Percentiles rank a stretch among this genome's conserved stretches.
These are phyloP conservation scores for Neurospora africana DNA, from an alignment of 495 filamentous ascomycete genomes.

Conservation along the genomic window DNA sequence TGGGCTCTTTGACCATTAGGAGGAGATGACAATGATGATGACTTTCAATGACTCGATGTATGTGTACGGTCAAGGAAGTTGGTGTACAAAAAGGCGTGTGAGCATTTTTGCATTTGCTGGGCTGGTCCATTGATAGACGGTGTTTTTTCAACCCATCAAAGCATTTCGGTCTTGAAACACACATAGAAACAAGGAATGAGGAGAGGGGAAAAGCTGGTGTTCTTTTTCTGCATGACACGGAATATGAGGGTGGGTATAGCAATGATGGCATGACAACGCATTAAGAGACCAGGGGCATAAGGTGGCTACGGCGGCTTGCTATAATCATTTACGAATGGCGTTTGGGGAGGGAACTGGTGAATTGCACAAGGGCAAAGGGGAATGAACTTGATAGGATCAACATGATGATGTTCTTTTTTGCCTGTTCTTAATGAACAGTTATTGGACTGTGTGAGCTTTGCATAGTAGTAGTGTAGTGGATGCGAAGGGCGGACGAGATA, in stretches of 20 bases:
- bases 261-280: background rate
- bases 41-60: background rate
- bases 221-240: background rate
- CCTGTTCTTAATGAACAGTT: background rate
- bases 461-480: background rate
- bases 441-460: background rate
- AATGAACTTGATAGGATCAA: background rate
- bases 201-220: background rate
- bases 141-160: background rate
- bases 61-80: background rate
- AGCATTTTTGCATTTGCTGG: background rate
- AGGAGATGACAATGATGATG: background rate
- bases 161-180: background rate
- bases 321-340: background rate
- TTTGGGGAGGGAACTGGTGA: background rate
- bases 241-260: background rate
- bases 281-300: background rate
- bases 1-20: constrained; percentile 4
- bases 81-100: background rate
- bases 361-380: background rate
- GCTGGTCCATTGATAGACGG: background rate
- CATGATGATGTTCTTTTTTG: background rate
- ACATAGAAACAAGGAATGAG: background rate
- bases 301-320: background rate
- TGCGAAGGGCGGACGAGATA: background rate